Percentiles rank a stretch among this genome's conserved stretches.
phyloP scores from a whole-genome alignment of 192 early-diverging fungal genomes.

The Umbelopsis ramanniana region DNA sequence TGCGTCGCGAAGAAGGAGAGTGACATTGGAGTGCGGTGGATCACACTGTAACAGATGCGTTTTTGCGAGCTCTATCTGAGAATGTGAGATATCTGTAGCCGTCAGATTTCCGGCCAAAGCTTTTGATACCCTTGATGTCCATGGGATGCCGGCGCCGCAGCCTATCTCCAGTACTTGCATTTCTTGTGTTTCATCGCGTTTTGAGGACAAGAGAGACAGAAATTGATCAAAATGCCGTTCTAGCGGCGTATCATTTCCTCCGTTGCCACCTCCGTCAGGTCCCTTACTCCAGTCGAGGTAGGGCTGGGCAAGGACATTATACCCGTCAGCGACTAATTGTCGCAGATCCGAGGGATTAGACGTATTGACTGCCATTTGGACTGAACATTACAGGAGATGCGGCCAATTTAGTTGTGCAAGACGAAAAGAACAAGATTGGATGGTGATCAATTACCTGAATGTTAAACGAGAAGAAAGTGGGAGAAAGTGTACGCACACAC shows the following conservation, averaged over 20 bases:
- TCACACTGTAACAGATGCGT: neutral
- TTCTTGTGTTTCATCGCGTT: neutral
- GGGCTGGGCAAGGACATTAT: constrained; percentile 14
- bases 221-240: constrained; percentile 2
- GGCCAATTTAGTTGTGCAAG: too few relatives aligned
- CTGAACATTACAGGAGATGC: too few relatives aligned
- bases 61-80: neutral
- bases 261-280: neutral
- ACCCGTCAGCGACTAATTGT: neutral
- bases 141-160: constrained; percentile 8
- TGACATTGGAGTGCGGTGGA: neutral
- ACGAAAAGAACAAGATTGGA: too few relatives aligned
- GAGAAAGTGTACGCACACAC: too few relatives aligned
- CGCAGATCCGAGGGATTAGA: neutral
- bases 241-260: neutral
- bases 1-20: neutral
- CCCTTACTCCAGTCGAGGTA: constrained; percentile 1
- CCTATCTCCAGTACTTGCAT: neutral
- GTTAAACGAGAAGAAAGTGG: too few relatives aligned
- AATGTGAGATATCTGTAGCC: neutral
- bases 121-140: neutral
- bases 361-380: neutral
- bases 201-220: neutral
- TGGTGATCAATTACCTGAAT: too few relatives aligned
- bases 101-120: neutral